Evolutionary conservation across 495 filamentous ascomycete species (phyloP).

Genomic region (Cercophora newfieldiana): DNA sequence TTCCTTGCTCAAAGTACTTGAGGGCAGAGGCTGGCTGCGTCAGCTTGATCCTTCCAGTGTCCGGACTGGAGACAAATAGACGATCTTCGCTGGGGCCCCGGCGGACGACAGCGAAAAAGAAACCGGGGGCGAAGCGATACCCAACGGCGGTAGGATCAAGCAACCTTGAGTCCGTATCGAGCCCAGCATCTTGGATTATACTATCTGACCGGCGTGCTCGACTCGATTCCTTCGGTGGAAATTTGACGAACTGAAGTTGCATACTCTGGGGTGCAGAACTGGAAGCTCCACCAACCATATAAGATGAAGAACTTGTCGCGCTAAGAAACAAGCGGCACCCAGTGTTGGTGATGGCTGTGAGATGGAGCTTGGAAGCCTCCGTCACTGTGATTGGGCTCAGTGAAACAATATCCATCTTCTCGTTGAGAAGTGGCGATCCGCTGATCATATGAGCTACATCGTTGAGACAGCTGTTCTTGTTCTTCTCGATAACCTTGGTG

Average conservation of each 20-base stretch:
- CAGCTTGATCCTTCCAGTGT: slow-evolving; percentile 75
- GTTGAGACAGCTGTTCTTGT: slow-evolving; percentile 51
- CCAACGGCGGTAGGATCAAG: slow-evolving; percentile 58
- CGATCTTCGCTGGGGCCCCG: slow-evolving; percentile 50
- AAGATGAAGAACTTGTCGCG: slow-evolving; percentile 75
- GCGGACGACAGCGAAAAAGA: slow-evolving; percentile 78
- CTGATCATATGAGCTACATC: slow-evolving; percentile 79
- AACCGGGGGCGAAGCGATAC: slow-evolving; percentile 78
- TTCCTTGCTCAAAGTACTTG: slow-evolving; percentile 67
- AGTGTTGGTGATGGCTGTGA: slow-evolving; percentile 87
- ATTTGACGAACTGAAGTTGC: slow-evolving; percentile 93
- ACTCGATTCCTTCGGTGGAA: slow-evolving; percentile 62
- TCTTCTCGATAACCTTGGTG: slow-evolving; percentile 56
- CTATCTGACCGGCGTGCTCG: not conserved
- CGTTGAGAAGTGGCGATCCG: slow-evolving; percentile 63
- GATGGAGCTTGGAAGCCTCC: slow-evolving; percentile 79
- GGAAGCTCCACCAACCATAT: slow-evolving; percentile 57
- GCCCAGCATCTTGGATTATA: slow-evolving; percentile 27
- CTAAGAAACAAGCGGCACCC: slow-evolving; percentile 91
- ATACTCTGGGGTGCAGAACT: slow-evolving; percentile 82
- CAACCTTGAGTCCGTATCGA: slow-evolving; percentile 46
- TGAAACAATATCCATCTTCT: slow-evolving; percentile 69
- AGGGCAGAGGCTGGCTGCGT: slow-evolving; percentile 50
- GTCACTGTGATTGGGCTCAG: slow-evolving; percentile 78
- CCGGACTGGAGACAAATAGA: slow-evolving; percentile 83